Conservation (phyloP, 2,329 filamentous ascomycete genomes). For the Alternaria atra region DNA sequence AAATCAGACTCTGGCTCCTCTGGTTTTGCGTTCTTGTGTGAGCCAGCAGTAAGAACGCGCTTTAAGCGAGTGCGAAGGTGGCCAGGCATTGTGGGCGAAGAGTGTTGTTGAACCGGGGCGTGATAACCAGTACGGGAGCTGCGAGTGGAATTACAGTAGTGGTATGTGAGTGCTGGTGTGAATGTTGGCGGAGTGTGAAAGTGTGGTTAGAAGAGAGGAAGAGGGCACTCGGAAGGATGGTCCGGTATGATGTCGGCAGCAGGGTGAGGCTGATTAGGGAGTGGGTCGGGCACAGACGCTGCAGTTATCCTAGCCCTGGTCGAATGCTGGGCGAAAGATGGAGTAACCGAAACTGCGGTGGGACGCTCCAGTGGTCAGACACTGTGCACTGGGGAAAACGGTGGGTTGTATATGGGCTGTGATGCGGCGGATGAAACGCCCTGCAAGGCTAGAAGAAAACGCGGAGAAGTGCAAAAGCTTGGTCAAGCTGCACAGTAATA, state of each 20-base stretch:
- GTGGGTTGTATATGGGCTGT: constrained; percentile 9
- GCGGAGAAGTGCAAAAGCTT: constrained; percentile 34
- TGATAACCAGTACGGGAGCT: background rate
- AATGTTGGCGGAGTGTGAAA: background rate
- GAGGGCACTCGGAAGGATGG: constrained; percentile 23
- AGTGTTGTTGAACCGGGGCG: constrained; percentile 3
- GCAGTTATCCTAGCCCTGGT: constrained; percentile 13
- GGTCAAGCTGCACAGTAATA: constrained; percentile 16
- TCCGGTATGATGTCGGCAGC: constrained; percentile 25
- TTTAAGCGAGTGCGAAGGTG: constrained; percentile 57
- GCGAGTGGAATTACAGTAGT: constrained; percentile 2
- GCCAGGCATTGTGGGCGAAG: constrained; percentile 48
- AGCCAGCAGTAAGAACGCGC: constrained; percentile 53
- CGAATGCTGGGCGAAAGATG: constrained; percentile 13
- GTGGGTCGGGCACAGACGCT: constrained; percentile 26
- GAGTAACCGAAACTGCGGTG: constrained; percentile 21
- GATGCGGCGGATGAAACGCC: constrained; percentile 25
- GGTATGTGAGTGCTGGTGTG: constrained; percentile 7
- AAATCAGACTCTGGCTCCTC: constrained; percentile 55
- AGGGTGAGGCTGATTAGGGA: constrained; percentile 32
- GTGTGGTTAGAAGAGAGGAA: constrained; percentile 13
- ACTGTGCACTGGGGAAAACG: constrained; percentile 14
- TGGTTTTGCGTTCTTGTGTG: constrained; percentile 40
- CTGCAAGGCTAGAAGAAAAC: constrained; percentile 36
- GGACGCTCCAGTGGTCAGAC: constrained; percentile 18